phyloP scores from a whole-genome alignment of 371 early-diverging fungal species.

The Mortierella sp. region DNA sequence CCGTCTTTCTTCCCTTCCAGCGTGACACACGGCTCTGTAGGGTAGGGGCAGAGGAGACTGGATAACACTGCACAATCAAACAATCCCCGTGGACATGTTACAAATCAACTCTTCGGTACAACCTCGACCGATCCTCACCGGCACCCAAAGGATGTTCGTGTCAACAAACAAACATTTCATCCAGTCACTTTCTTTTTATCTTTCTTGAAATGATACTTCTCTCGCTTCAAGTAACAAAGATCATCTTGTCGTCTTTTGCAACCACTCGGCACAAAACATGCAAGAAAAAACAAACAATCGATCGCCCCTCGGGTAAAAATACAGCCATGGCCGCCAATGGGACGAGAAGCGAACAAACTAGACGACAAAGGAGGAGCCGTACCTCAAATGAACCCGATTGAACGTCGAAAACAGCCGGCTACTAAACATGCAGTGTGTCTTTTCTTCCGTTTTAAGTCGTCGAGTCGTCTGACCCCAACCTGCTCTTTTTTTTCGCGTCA shows the following conservation, averaged over 20 bases:
- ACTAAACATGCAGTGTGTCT: not conserved
- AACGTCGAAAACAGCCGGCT: no score
- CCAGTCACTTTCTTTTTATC: not conserved
- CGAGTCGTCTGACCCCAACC: no score
- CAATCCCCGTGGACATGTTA: not conserved
- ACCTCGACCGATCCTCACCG: not conserved
- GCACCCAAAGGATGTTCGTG: not conserved
- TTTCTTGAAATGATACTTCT: not conserved
- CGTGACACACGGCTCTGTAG: not conserved
- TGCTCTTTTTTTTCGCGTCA: not conserved
- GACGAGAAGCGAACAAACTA: not conserved
- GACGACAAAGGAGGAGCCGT: not conserved
- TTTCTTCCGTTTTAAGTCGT: no score
- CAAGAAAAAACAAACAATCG: not conserved
- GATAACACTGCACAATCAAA: not conserved
- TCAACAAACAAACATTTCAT: not conserved
- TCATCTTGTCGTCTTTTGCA: not conserved
- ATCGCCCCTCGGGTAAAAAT: conserved; percentile 4
- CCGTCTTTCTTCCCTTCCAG: not conserved
- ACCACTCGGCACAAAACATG: not conserved
- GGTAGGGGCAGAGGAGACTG: not conserved
- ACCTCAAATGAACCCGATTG: not conserved
- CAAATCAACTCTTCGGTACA: not conserved
- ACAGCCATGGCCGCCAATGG: not conserved
- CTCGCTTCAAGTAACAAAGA: not conserved